These are phyloP conservation scores for Aspergillus viridinutans DNA, from an alignment of 2,329 filamentous ascomycete species.

Conservation along the genomic window DNA sequence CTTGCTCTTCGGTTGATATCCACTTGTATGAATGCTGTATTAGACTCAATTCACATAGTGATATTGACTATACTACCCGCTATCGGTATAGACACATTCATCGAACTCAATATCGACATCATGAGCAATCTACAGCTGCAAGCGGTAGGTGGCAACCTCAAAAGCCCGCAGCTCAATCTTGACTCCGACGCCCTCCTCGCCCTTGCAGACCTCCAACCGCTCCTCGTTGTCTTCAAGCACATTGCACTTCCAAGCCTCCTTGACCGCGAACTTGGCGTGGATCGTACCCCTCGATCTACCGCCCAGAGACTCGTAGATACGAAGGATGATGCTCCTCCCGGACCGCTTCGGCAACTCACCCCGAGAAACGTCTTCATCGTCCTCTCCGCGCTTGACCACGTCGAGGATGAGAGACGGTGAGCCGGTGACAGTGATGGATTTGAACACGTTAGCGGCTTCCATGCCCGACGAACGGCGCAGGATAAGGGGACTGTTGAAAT, in stretches of 20 bases:
- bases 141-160: constrained; percentile 76
- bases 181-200: constrained; percentile 43
- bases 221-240: constrained; percentile 82
- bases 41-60: not conserved
- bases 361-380: constrained; percentile 64
- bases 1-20: constrained; percentile 2
- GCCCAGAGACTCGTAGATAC: constrained; percentile 85
- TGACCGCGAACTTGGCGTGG: constrained; percentile 64
- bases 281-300: constrained; percentile 72
- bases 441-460: constrained; percentile 26
- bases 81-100: not conserved
- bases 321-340: constrained; percentile 74
- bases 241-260: constrained; percentile 77
- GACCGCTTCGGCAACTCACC: constrained; percentile 61
- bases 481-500: constrained; percentile 81
- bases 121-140: constrained; percentile 48
- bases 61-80: not conserved
- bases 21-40: not conserved
- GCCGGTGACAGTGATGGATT: constrained; percentile 65
- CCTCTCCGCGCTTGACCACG: constrained; percentile 87
- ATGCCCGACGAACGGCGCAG: constrained; percentile 43
- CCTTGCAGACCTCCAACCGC: constrained; percentile 51
- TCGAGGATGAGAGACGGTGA: constrained; percentile 72
- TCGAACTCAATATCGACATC: not conserved
- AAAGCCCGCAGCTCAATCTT: constrained; percentile 69